Conservation (phyloP, 192 early-diverging fungal species). For the Thamnidium elegans region DNA sequence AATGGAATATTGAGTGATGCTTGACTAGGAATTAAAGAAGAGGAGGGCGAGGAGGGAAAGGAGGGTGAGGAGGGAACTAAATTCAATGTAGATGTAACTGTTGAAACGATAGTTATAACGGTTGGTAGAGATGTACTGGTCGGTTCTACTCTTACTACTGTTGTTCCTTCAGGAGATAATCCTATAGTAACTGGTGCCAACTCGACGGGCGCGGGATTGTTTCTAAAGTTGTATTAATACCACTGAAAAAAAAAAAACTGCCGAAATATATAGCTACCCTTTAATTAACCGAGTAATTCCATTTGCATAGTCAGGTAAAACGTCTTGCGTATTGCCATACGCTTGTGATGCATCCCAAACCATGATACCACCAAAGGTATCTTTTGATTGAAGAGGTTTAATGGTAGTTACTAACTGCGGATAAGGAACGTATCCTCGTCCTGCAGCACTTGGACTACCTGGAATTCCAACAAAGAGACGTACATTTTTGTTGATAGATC, state of each 20-base stretch:
- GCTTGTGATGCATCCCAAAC: conserved; percentile 34
- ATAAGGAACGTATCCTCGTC: conserved; percentile 52
- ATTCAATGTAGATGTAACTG: no score
- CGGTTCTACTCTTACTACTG: no score
- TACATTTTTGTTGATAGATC: conserved; percentile 56
- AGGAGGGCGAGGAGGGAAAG: no score
- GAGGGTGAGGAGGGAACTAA: no score
- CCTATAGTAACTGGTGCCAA: no score
- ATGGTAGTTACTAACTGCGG: conserved; percentile 47
- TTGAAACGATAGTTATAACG: no score
- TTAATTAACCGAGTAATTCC: conserved; percentile 25
- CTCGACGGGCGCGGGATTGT: neutral
- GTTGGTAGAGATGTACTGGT: no score
- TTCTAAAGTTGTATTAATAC: neutral
- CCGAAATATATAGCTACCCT: neutral
- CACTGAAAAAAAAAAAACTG: no score
- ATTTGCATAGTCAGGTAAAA: conserved; percentile 27
- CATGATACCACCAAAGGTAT: conserved; percentile 35
- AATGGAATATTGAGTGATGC: no score
- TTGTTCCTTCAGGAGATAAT: no score
- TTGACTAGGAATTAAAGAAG: no score
- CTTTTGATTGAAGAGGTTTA: conserved; percentile 36
- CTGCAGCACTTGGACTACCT: conserved; percentile 54
- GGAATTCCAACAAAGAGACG: conserved; percentile 64
- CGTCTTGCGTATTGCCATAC: conserved; percentile 21